Percentiles rank a stretch among this genome's conserved stretches.
These are phyloP conservation scores for Arabidopsis lyrata DNA, from an alignment of 441 rosid species.

Conservation along the genomic window DNA sequence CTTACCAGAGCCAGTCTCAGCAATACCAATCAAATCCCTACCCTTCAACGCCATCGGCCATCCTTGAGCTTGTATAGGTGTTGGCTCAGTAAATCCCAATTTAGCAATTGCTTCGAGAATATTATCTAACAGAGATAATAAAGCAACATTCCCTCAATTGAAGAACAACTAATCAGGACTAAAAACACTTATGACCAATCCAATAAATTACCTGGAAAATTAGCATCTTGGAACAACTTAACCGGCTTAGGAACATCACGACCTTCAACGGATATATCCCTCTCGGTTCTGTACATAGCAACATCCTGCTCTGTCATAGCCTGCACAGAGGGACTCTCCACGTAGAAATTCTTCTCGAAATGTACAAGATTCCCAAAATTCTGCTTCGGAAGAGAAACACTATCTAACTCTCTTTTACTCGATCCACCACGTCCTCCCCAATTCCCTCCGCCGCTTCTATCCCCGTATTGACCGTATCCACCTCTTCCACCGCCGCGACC, in stretches of 20 bases:
- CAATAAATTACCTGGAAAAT: conserved; percentile 73
- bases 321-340: conserved; percentile 67
- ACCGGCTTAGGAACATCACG: conserved; percentile 87
- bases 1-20: conserved; percentile 99
- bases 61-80: conserved; percentile 94
- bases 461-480: conserved; percentile 46
- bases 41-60: conserved; percentile 99
- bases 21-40: conserved; percentile 91
- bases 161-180: neutral
- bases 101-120: conserved; percentile 86
- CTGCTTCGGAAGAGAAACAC: conserved; percentile 73
- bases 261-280: conserved; percentile 88
- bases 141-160: neutral
- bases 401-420: conserved; percentile 67
- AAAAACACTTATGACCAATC: neutral
- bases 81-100: conserved; percentile 94
- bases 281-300: conserved; percentile 58
- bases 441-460: conserved; percentile 55
- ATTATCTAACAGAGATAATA: conserved; percentile 54
- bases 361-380: conserved; percentile 83
- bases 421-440: conserved; percentile 64
- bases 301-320: conserved; percentile 83
- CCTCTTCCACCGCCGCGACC: conserved; percentile 54
- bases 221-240: conserved; percentile 80
- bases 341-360: conserved; percentile 88